A percentile compares a stretch with the other conserved stretches of the same genome.
phyloP scores from a whole-genome alignment of 2,329 filamentous ascomycete species.

The Talaromyces sp. region DNA sequence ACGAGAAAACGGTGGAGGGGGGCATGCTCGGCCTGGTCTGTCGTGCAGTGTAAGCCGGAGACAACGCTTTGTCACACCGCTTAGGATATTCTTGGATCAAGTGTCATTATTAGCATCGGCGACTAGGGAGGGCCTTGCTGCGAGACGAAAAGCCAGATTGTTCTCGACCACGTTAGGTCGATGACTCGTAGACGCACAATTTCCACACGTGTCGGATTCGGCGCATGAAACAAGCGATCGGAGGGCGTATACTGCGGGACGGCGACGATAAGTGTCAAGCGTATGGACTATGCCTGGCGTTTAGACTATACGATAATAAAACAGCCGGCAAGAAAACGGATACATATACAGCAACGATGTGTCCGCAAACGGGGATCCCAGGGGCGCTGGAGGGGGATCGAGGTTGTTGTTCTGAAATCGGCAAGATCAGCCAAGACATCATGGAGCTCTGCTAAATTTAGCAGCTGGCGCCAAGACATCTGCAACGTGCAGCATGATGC shows the following conservation, averaged over 20 bases:
- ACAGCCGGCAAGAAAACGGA: neutral
- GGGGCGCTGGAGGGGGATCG: neutral
- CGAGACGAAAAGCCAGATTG: neutral
- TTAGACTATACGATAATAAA: neutral
- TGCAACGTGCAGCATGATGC: neutral
- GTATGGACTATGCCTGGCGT: neutral
- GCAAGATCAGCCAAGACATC: neutral
- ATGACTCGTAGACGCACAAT: neutral
- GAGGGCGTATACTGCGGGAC: neutral
- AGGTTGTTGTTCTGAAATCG: neutral
- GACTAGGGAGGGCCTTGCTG: neutral
- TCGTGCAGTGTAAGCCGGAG: neutral
- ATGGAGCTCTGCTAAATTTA: neutral
- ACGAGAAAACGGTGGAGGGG: slow-evolving; percentile 34
- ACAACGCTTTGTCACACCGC: neutral
- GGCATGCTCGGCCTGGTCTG: slow-evolving; percentile 19
- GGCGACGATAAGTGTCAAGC: neutral
- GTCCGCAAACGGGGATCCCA: neutral
- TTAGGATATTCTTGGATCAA: neutral
- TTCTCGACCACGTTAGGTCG: neutral
- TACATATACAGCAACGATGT: neutral
- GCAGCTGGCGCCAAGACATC: neutral
- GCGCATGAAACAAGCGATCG: neutral
- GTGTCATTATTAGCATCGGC: neutral
- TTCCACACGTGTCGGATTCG: neutral